Percentiles rank a stretch among this genome's conserved stretches.
Evolutionary conservation across 306 rosid genomes (phyloP).

Genomic region (Pyrus communis): DNA sequence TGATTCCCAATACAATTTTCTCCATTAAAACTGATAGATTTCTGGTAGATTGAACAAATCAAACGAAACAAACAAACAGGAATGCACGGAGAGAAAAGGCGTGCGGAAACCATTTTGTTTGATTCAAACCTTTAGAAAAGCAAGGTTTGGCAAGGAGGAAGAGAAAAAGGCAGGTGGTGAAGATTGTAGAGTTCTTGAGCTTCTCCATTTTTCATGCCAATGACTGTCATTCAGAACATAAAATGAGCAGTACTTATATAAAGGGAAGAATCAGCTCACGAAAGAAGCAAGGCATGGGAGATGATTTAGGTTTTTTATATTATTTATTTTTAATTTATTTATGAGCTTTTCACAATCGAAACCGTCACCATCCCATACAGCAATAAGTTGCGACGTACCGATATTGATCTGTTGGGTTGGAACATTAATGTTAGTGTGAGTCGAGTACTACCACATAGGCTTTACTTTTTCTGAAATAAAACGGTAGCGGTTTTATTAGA

Average conservation of each 20-base stretch:
- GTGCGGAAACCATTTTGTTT: no score
- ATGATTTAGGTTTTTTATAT: background rate
- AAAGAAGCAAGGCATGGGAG: slow-evolving; percentile 15
- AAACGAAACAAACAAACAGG: background rate
- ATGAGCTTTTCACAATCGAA: slow-evolving; percentile 27
- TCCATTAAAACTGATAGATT: background rate
- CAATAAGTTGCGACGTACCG: slow-evolving; percentile 42
- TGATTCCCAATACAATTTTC: background rate
- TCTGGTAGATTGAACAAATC: background rate
- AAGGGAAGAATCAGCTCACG: slow-evolving; percentile 9
- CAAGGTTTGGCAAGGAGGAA: slow-evolving; percentile 41
- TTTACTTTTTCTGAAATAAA: background rate
- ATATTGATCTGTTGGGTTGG: slow-evolving; percentile 44
- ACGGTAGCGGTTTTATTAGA: no score
- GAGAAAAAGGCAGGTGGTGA: slow-evolving; percentile 29
- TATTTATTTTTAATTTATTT: background rate
- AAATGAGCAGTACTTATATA: slow-evolving; percentile 14
- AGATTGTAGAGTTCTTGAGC: slow-evolving; percentile 33
- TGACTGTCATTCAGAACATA: background rate
- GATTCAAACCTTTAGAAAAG: slow-evolving; percentile 33
- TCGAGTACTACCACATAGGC: background rate
- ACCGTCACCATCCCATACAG: slow-evolving; percentile 44
- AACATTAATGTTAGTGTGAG: slow-evolving; percentile 35
- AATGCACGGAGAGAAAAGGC: no score
- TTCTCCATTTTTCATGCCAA: slow-evolving; percentile 36